phyloP scores from a whole-genome alignment of 495 filamentous ascomycete genomes.

The Talaromyces proteolyticus region DNA sequence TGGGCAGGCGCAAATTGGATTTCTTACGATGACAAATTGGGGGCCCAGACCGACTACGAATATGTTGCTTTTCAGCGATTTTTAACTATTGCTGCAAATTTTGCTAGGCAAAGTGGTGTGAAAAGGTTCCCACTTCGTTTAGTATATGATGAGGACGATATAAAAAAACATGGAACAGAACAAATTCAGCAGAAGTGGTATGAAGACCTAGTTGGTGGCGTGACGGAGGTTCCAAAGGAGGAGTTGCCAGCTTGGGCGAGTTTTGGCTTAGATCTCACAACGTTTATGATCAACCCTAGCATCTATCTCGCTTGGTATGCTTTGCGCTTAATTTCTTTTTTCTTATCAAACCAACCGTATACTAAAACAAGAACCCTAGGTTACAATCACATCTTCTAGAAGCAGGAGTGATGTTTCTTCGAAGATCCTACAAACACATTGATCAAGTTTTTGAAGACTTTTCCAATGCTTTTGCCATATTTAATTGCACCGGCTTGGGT shows the following conservation, averaged over 20 bases:
- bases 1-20: conserved; percentile 93
- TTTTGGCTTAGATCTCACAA: neutral
- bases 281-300: conserved; percentile 1
- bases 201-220: neutral
- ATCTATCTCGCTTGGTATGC: neutral
- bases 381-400: conserved; percentile 1
- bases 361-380: neutral
- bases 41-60: neutral
- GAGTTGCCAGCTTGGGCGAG: neutral
- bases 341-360: neutral
- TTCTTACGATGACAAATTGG: conserved; percentile 9
- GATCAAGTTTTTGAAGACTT: neutral
- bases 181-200: neutral
- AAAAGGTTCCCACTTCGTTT: neutral
- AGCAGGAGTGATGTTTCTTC: neutral
- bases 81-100: neutral
- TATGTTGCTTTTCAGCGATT: neutral
- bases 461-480: neutral
- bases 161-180: neutral
- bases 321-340: neutral
- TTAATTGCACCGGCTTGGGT: conserved; percentile 84
- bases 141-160: neutral
- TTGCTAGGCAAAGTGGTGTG: neutral
- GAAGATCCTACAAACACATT: neutral
- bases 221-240: neutral